Evolutionary conservation across 352 stramenopile species (phyloP), one percentile per base, ranked within the genome.

Genomic region (Blastocystis sp.): DNA sequence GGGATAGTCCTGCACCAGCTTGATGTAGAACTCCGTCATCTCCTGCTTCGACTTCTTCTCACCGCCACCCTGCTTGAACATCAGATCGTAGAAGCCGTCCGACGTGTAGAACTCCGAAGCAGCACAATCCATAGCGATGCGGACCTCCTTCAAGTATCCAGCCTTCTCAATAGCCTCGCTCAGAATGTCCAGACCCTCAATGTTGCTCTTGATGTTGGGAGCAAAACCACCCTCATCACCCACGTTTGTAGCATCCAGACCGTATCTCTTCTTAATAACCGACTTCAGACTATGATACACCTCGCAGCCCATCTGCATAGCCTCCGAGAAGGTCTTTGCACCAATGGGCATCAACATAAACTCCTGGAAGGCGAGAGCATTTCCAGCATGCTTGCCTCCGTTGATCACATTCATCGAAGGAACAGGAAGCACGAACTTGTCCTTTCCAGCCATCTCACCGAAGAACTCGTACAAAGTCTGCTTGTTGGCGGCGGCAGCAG

Each of bases 321-420:
- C 92, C 88, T 98, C 94, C 71, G 91, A 92, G 89, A 96, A 97
- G 85, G 86, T 92, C 40, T 86, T 89, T 34, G 93, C 93, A 16
- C 93, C 93, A 27, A 86, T 87, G 57, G 88, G 88, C 46, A 97
- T 91, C 87, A 99, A 97, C 91, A 99, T 97, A 90, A 97, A 98
- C 91, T 99, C 95, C 90, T 99, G 96, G 91, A 99, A 98, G 38
- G 95, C 96, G 72, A 98, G 90, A 89, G 97, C 97, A 92, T 98
- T 99, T 87, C 95, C 96, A 57, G 96, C 95, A 89, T 99, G 96
- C 81, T 90, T 93, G 87, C 96, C 96, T 88, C 96, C 96, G 90
- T 99, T 99, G 90, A 99, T 99, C 54, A 99, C 97, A 90, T 99
- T 99, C 92, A 99, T 98, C 88, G 93, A 97, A 54, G 96, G 96